phyloP scores from a whole-genome alignment of 2,329 filamentous ascomycete species.

The Epichloe sylvatica region DNA sequence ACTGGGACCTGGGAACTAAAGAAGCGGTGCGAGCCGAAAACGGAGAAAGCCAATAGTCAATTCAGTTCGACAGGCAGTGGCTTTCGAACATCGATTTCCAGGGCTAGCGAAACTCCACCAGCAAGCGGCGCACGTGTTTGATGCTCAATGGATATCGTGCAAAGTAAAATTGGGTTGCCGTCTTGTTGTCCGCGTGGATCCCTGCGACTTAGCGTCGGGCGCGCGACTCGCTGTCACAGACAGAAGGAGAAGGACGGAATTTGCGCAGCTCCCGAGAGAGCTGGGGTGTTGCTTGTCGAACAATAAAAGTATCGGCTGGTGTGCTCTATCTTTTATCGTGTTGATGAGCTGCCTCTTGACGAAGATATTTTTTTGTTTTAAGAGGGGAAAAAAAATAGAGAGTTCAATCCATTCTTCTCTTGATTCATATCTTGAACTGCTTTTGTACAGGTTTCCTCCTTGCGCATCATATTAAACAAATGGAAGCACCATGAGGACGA shows the following conservation, averaged over 20 bases:
- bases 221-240: background rate
- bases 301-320: background rate
- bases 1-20: slow-evolving; percentile 12
- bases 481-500: background rate
- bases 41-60: slow-evolving; percentile 9
- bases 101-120: slow-evolving; percentile 9
- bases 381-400: background rate
- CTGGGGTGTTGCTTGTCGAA: background rate
- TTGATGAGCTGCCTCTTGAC: background rate
- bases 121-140: slow-evolving; percentile 20
- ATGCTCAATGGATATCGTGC: slow-evolving; percentile 18
- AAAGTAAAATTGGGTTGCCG: slow-evolving; percentile 8
- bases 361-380: background rate
- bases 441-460: background rate
- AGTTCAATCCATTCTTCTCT: background rate
- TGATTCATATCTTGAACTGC: background rate
- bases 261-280: background rate
- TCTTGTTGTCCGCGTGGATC: background rate
- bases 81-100: background rate
- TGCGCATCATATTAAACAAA: slow-evolving; percentile 1
- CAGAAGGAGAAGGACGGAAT: background rate
- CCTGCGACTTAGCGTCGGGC: background rate
- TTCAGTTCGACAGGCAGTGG: background rate
- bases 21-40: slow-evolving; percentile 25
- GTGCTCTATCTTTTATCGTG: background rate